Percentiles rank a stretch among this genome's conserved stretches.
These are phyloP conservation scores for Chrysoporthe puriensis DNA, from an alignment of 2,329 filamentous ascomycete genomes.

Conservation along the genomic window DNA sequence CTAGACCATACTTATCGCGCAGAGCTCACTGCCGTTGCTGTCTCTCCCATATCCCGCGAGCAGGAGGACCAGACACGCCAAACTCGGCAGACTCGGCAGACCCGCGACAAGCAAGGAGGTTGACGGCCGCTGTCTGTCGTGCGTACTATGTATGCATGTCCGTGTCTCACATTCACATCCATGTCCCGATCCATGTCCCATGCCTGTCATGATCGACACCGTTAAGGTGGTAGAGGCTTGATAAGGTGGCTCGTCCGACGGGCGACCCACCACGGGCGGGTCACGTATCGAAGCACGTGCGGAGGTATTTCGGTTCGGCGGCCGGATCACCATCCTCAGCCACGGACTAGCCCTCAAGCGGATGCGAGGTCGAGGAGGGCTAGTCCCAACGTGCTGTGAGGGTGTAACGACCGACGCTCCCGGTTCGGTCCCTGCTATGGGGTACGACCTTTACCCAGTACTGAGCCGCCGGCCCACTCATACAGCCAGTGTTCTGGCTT, in stretches of 20 bases:
- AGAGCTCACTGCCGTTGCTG: not conserved
- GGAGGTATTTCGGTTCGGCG: slow-evolving; percentile 3
- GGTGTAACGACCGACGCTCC: not conserved
- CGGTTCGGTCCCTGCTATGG: not conserved
- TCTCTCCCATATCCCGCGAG: not conserved
- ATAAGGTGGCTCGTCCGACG: not conserved
- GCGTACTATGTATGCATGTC: not conserved
- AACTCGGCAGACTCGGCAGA: not conserved
- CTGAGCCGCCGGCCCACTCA: not conserved
- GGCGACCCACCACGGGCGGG: not conserved
- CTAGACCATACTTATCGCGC: not conserved
- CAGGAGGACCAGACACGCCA: not conserved
- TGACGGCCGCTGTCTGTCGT: not conserved
- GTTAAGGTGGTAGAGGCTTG: not conserved
- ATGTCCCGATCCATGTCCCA: not conserved
- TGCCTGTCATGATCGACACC: too few species aligned
- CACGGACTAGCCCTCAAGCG: not conserved
- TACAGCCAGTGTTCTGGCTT: not conserved
- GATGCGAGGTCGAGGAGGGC: not conserved
- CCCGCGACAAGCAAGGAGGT: not conserved
- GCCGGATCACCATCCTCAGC: slow-evolving; percentile 1
- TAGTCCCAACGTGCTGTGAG: not conserved
- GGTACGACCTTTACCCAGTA: too few species aligned
- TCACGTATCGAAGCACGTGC: not conserved
- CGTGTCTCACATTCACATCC: not conserved